Evolutionary conservation across 202 grass and related monocot genomes (phyloP).

Genomic region (Musa balbisiana): DNA sequence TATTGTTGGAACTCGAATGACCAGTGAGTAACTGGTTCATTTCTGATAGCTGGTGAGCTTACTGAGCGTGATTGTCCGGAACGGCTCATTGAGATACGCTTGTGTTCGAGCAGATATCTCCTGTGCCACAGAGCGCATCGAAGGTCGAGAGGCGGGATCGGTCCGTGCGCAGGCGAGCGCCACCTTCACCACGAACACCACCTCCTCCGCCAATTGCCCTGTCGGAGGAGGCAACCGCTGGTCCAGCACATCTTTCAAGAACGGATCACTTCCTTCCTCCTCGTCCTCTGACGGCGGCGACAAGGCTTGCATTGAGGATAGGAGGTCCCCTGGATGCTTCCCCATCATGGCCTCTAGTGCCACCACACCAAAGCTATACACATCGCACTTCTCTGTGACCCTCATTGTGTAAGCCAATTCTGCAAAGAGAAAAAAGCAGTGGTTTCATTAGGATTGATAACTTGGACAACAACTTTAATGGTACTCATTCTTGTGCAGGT

Average conservation of each 20-base stretch:
- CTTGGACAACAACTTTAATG: too few species aligned
- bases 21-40: neutral
- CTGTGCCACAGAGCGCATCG: slow-evolving; percentile 50
- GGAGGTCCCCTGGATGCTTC: slow-evolving; percentile 49
- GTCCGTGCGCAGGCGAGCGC: slow-evolving; percentile 44
- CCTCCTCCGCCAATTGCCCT: slow-evolving; percentile 40
- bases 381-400: slow-evolving; percentile 77
- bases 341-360: slow-evolving; percentile 72
- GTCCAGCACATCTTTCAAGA: slow-evolving; percentile 63
- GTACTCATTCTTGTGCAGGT: neutral
- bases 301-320: slow-evolving; percentile 37
- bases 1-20: too few species aligned
- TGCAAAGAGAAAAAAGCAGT: slow-evolving; percentile 30
- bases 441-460: too few species aligned
- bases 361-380: slow-evolving; percentile 75
- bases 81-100: slow-evolving; percentile 32
- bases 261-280: slow-evolving; percentile 35
- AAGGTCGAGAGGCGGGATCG: slow-evolving; percentile 42
- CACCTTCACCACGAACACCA: slow-evolving; percentile 48
- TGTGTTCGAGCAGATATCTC: slow-evolving; percentile 37
- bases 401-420: slow-evolving; percentile 69
- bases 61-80: slow-evolving; percentile 35
- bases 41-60: slow-evolving; percentile 14
- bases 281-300: slow-evolving; percentile 27
- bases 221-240: slow-evolving; percentile 41